A percentile compares a stretch with the other conserved stretches of the same genome.
These are phyloP conservation scores for Aspergillus proliferans DNA, from an alignment of 2,329 filamentous ascomycete species.

Conservation along the genomic window DNA sequence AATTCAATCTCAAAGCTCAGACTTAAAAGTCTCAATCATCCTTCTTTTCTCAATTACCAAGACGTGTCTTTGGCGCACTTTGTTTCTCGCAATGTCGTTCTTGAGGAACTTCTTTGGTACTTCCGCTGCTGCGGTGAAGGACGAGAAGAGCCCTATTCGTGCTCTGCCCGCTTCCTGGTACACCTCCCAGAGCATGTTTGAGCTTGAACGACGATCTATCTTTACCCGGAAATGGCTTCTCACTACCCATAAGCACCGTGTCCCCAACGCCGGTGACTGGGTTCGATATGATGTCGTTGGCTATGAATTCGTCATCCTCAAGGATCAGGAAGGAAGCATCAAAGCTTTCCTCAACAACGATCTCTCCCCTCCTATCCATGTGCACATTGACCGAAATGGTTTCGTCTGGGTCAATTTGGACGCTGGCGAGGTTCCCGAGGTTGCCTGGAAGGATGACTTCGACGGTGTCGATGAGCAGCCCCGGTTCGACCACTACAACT, in stretches of 20 bases:
- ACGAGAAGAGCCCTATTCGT: slow-evolving; percentile 8
- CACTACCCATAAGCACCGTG: slow-evolving; percentile 35
- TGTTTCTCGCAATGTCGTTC: slow-evolving; percentile 19
- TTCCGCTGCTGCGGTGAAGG: slow-evolving; percentile 9
- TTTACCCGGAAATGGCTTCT: slow-evolving; percentile 47
- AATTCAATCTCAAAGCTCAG: slow-evolving; percentile 1
- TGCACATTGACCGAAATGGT: slow-evolving; percentile 48
- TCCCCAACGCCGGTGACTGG: slow-evolving; percentile 51
- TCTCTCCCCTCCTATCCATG: slow-evolving; percentile 49
- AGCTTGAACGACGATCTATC: slow-evolving; percentile 49
- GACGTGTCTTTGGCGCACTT: neutral
- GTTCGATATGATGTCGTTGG: slow-evolving; percentile 51
- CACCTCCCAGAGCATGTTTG: slow-evolving; percentile 33
- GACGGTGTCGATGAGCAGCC: slow-evolving; percentile 43
- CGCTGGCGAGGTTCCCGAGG: slow-evolving; percentile 5
- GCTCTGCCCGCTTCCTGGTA: slow-evolving; percentile 48
- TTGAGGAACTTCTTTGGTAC: slow-evolving; percentile 24
- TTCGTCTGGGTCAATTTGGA: slow-evolving; percentile 58
- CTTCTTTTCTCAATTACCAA: neutral
- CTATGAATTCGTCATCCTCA: slow-evolving; percentile 49
- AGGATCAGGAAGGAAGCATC: slow-evolving; percentile 45
- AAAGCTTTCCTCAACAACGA: slow-evolving; percentile 57
- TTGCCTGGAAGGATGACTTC: slow-evolving; percentile 51
- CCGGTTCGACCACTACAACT: slow-evolving; percentile 44
- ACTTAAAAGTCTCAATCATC: slow-evolving; percentile 1